A percentile compares a stretch with the other conserved stretches of the same genome.
phyloP scores from a whole-genome alignment of 495 filamentous ascomycete genomes.

The Penicillium paxilli region DNA sequence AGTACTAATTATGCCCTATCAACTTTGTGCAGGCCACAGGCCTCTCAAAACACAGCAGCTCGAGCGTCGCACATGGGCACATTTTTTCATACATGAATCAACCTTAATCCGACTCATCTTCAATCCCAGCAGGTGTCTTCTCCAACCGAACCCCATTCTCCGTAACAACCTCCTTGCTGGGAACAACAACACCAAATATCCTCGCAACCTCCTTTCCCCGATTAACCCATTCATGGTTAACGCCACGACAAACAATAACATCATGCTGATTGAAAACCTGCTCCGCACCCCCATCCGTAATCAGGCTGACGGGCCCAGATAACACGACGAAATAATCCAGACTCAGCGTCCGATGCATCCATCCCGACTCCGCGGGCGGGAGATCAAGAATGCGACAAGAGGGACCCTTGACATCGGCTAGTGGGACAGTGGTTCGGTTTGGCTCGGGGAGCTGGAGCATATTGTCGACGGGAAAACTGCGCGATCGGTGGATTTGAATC shows the following conservation, averaged over 20 bases:
- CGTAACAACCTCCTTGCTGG: conserved; percentile 20
- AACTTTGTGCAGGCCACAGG: no score
- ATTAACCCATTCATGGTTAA: conserved; percentile 31
- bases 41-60: no score
- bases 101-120: conserved; percentile 21
- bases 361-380: conserved; percentile 20
- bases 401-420: conserved; percentile 29
- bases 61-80: no score
- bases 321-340: conserved; percentile 26
- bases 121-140: conserved; percentile 25
- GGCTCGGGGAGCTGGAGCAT: conserved; percentile 18
- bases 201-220: conserved; percentile 19
- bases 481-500: conserved; percentile 28
- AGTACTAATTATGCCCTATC: no score
- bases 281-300: conserved; percentile 24
- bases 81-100: no score
- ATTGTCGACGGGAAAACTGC: conserved; percentile 25
- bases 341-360: conserved; percentile 30
- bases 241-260: conserved; percentile 25
- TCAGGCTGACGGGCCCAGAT: conserved; percentile 19
- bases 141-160: conserved; percentile 18
- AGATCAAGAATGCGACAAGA: conserved; percentile 25
- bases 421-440: conserved; percentile 22
- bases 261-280: conserved; percentile 25
- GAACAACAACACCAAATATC: conserved; percentile 24